Evolutionary conservation across 202 grass and related monocot species (phyloP).

Genomic region (Zoysia matrella): DNA sequence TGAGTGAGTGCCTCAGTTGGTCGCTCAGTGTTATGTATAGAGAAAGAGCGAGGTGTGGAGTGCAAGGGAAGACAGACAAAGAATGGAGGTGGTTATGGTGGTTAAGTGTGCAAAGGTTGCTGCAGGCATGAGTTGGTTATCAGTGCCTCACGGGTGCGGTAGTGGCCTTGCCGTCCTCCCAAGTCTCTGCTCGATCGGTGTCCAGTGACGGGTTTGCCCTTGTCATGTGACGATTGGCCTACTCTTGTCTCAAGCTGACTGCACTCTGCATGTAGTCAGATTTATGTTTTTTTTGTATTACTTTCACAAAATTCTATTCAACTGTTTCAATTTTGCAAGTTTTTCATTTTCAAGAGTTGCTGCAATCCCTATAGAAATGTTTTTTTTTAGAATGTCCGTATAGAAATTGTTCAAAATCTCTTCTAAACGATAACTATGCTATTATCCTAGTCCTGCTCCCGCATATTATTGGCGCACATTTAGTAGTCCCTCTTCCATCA

Average conservation of each 20-base stretch:
- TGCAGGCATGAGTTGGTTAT: slow-evolving; percentile 49
- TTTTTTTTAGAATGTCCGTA: too few species aligned
- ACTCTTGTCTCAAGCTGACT: not conserved
- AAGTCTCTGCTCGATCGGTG: slow-evolving; percentile 29
- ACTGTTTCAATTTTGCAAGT: too few species aligned
- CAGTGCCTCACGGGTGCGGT: slow-evolving; percentile 11
- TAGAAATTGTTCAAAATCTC: too few species aligned
- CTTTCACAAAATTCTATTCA: too few species aligned
- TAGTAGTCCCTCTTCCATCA: not conserved
- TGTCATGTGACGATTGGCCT: slow-evolving; percentile 17
- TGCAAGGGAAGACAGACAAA: slow-evolving; percentile 74
- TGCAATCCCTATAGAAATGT: too few species aligned
- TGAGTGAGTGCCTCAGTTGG: slow-evolving; percentile 34
- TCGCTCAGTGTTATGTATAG: slow-evolving; percentile 31
- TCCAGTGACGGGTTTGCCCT: not conserved
- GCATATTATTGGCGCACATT: not conserved
- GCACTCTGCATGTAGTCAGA: not conserved
- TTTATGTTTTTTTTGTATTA: not conserved
- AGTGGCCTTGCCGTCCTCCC: slow-evolving; percentile 43
- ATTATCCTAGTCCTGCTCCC: too few species aligned
- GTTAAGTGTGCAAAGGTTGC: slow-evolving; percentile 57
- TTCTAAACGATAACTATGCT: too few species aligned
- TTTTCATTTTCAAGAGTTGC: too few species aligned
- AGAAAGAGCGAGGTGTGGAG: slow-evolving; percentile 51
- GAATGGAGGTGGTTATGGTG: slow-evolving; percentile 82